Conservation (phyloP, 805 yeast species). For the Ogataea thermomethanolica region DNA sequence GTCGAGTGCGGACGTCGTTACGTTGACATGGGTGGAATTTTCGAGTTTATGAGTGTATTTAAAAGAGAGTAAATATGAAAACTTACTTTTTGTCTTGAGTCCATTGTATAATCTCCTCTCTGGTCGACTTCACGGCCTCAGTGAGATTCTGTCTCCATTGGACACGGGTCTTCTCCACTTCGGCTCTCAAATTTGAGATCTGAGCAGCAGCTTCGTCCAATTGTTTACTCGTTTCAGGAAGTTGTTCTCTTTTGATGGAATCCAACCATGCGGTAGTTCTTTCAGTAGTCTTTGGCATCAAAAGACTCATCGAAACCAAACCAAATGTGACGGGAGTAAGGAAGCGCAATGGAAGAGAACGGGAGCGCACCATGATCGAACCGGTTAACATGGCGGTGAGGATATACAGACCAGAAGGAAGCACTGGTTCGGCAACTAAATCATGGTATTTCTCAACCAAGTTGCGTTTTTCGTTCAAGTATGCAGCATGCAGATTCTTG, state of each 20-base stretch:
- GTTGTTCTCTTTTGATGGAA: constrained; percentile 33
- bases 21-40: constrained; percentile 81
- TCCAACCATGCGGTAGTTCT: constrained; percentile 30
- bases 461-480: constrained; percentile 39
- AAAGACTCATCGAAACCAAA: constrained; percentile 38
- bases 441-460: constrained; percentile 33
- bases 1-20: constrained; percentile 82
- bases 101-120: constrained; percentile 9
- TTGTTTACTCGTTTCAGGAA: constrained; percentile 35
- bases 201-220: constrained; percentile 15
- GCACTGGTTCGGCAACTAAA: constrained; percentile 47
- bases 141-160: constrained; percentile 3
- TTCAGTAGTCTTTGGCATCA: constrained; percentile 49
- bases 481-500: constrained; percentile 44
- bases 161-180: constrained; percentile 2
- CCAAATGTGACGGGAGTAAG: constrained; percentile 51
- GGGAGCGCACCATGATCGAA: constrained; percentile 48
- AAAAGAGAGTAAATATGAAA: constrained; percentile 10
- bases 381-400: constrained; percentile 55
- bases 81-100: constrained; percentile 4
- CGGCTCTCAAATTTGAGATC: constrained; percentile 2
- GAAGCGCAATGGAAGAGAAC: constrained; percentile 48
- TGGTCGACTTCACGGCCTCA: constrained; percentile 4
- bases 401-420: constrained; percentile 53
- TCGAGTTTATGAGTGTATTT: constrained; percentile 35